A percentile compares a stretch with the other conserved stretches of the same genome.
phyloP scores from a whole-genome alignment of 2,329 filamentous ascomycete genomes.

The Thielaviopsis cerberus region DNA sequence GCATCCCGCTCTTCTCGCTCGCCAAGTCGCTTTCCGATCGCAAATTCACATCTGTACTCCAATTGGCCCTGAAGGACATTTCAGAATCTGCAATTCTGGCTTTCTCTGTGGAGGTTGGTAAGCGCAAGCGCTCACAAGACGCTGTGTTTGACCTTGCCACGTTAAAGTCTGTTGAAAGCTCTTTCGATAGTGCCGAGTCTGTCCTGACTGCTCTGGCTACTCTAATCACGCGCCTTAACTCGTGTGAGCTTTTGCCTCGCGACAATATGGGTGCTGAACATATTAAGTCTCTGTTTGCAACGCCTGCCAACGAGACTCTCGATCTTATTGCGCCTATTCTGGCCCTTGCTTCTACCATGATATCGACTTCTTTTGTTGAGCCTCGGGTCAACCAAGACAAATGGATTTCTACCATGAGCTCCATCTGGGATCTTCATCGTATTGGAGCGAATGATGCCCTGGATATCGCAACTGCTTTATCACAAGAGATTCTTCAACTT shows the following conservation, averaged over 20 bases:
- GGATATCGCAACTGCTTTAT: constrained; percentile 31
- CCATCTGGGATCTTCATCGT: constrained; percentile 36
- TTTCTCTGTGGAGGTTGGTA: constrained; percentile 17
- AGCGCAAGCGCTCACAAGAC: constrained; percentile 27
- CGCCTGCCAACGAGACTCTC: constrained; percentile 28
- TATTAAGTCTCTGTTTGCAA: constrained; percentile 37
- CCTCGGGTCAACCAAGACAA: constrained; percentile 21
- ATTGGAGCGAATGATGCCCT: constrained; percentile 28
- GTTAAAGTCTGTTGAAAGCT: constrained; percentile 23
- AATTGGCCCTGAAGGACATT: constrained; percentile 44
- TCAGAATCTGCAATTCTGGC: constrained; percentile 17
- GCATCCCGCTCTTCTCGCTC: constrained; percentile 50
- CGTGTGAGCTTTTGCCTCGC: constrained; percentile 20
- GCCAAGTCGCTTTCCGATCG: constrained; percentile 54
- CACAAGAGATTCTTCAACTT: constrained; percentile 19
- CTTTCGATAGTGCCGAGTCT: constrained; percentile 28
- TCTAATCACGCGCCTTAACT: constrained; percentile 28
- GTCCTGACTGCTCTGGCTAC: constrained; percentile 28
- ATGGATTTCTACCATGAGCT: constrained; percentile 29
- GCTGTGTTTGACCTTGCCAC: background rate
- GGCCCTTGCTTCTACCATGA: constrained; percentile 24
- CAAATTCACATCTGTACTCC: constrained; percentile 47
- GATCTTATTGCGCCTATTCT: constrained; percentile 28
- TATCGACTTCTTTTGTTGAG: constrained; percentile 19
- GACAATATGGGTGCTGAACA: constrained; percentile 38